Conservation (phyloP, 148 eudicot genomes). For the Polygonum aviculare region DNA sequence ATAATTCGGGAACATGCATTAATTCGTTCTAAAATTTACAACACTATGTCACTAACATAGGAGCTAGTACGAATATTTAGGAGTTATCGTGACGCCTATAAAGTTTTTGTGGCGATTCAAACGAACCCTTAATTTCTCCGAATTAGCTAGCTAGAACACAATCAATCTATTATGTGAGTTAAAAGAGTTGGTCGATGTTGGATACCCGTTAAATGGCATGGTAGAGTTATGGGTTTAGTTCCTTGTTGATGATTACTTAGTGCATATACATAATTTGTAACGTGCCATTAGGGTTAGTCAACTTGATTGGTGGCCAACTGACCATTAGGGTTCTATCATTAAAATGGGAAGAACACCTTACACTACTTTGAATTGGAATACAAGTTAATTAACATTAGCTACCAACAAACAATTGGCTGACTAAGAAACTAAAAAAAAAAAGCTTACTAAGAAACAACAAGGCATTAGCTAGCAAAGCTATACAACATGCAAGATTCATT, state of each 20-base stretch:
- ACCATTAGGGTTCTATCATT: not conserved
- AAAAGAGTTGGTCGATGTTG: no score
- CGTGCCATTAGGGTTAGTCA: not conserved
- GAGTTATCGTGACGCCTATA: no score
- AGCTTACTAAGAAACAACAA: not conserved
- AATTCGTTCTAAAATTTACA: not conserved
- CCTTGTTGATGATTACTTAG: no score
- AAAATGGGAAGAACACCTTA: not conserved
- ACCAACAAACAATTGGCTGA: not conserved
- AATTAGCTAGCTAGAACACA: no score
- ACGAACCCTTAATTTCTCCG: no score
- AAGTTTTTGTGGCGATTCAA: no score
- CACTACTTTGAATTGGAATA: not conserved
- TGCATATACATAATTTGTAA: no score
- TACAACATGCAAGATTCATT: not conserved
- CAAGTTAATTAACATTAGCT: not conserved
- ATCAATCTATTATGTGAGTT: no score
- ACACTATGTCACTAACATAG: no score
- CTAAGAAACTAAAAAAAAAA: not conserved
- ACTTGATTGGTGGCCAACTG: not conserved
- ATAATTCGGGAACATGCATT: conserved; percentile 1
- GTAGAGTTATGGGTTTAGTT: not conserved
- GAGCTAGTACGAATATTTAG: no score
- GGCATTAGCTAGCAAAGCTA: not conserved
- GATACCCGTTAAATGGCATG: no score